Evolutionary conservation across 371 early-diverging fungal species (phyloP), one percentile per base, ranked within the genome.

Genomic region (Mucor indicus): DNA sequence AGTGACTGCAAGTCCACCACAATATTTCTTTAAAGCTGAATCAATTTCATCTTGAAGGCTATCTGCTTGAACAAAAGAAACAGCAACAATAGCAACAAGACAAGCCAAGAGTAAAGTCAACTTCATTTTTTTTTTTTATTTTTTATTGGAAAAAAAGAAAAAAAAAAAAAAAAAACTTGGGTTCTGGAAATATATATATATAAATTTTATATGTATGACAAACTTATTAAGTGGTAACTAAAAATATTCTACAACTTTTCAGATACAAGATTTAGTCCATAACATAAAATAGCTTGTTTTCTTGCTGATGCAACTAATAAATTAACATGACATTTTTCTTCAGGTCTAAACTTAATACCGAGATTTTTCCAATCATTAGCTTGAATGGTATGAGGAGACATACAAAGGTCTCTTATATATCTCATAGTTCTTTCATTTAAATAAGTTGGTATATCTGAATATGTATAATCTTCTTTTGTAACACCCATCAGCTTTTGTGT

Each of bases 261-360:
- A 12, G 6, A 6, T 29, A 12, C 6, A 17, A 57, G 41, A 7
- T 38, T 53, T 2, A 65, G 53, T 24, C 63, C 77, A 46, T 79
- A 82, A 38, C 79, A 65, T 15, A 84, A 51, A 29, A 76, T 56
- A 2, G 79, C 77, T 38, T 78, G 77, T 50, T 81, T 80, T 33
- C 73, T 62, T 3, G 84, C 81, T 33, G 81, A 80, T 33, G 72
- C 65, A 31, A 77, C 70, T 38, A 84, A 58, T 27, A 84, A 45
- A 54, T 79, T 79, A 38, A 84, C 62, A 50, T 81, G 84, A 48
- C 79, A 79, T 48, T 83, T 80, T 55, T 83, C 84, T 50, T 84
- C 83, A 7, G 77, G 71, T 17, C 83, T 6, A 12, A 29, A 12
- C 12, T 6, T 29, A 6, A 8, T 8, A 12, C 6, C 30, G 30